Conservation (phyloP, 345 rosid genomes). For the Hibiscus mutabilis region DNA sequence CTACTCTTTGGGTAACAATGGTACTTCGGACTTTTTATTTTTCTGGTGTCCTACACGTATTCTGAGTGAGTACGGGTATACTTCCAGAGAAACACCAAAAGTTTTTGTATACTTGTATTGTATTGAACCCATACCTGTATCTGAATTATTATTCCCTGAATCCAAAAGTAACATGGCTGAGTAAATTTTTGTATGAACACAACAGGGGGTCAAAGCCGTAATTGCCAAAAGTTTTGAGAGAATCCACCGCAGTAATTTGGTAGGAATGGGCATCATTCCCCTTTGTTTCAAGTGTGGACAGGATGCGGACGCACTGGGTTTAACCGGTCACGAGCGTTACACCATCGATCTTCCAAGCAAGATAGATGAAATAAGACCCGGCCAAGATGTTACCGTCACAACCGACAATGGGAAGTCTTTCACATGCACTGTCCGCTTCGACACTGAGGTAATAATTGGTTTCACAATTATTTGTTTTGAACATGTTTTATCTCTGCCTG, state of each 20-base stretch:
- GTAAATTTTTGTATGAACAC: neutral
- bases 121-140: no score
- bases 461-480: neutral
- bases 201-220: slow-evolving; percentile 96
- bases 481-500: no score
- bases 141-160: no score
- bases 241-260: slow-evolving; percentile 95
- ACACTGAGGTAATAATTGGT: slow-evolving; percentile 67
- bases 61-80: no score
- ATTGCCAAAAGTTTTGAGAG: slow-evolving; percentile 97
- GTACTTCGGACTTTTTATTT: no score
- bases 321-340: slow-evolving; percentile 89
- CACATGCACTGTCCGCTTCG: slow-evolving; percentile 87
- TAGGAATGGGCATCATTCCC: slow-evolving; percentile 97
- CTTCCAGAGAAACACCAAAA: no score
- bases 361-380: slow-evolving; percentile 72
- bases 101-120: no score
- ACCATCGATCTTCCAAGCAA: slow-evolving; percentile 75
- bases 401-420: slow-evolving; percentile 83
- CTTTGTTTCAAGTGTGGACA: slow-evolving; percentile 91
- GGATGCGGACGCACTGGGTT: slow-evolving; percentile 81
- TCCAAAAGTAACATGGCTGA: no score
- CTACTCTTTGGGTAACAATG: no score
- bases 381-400: slow-evolving; percentile 87
- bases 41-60: no score